phyloP scores from a whole-genome alignment of 2,329 filamentous ascomycete species.

The Clonostachys sp. region DNA sequence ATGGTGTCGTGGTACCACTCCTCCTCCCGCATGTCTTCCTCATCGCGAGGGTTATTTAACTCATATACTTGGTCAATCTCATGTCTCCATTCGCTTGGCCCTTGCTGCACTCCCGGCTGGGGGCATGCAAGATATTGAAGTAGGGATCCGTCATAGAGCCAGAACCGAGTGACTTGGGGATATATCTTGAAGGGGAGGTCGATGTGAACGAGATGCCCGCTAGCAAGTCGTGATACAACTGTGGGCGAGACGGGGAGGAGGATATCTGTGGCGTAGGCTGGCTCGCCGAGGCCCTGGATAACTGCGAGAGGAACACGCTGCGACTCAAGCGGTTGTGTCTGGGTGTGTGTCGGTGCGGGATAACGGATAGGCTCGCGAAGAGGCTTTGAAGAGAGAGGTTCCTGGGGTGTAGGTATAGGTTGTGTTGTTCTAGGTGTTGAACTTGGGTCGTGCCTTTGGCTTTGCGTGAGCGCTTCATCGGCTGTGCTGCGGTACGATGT shows the following conservation, averaged over 20 bases:
- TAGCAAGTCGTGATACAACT: slow-evolving; percentile 41
- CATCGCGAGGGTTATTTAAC: slow-evolving; percentile 53
- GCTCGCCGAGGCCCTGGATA: slow-evolving; percentile 40
- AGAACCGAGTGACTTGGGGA: slow-evolving; percentile 50
- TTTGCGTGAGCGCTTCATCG: too few relatives aligned
- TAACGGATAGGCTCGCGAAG: slow-evolving; percentile 19
- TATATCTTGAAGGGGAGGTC: slow-evolving; percentile 53
- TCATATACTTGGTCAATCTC: slow-evolving; percentile 46
- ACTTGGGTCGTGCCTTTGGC: neutral
- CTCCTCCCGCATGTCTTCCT: slow-evolving; percentile 45
- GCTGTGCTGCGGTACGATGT: slow-evolving; percentile 4
- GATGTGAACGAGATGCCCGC: slow-evolving; percentile 47
- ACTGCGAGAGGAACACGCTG: slow-evolving; percentile 47
- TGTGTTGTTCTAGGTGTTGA: slow-evolving; percentile 1
- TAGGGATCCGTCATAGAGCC: slow-evolving; percentile 50
- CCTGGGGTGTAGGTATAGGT: neutral
- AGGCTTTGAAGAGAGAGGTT: slow-evolving; percentile 4
- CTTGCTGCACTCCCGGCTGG: slow-evolving; percentile 37
- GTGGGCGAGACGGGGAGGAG: slow-evolving; percentile 44
- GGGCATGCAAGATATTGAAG: slow-evolving; percentile 57
- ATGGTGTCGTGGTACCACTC: slow-evolving; percentile 41
- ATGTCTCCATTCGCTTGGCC: slow-evolving; percentile 19
- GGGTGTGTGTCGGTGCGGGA: slow-evolving; percentile 9
- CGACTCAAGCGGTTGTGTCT: slow-evolving; percentile 26
- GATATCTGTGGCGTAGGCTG: slow-evolving; percentile 46